Conservation (phyloP, 23 red algal species). For the Cyanidiococcus yangmingshanensis region DNA sequence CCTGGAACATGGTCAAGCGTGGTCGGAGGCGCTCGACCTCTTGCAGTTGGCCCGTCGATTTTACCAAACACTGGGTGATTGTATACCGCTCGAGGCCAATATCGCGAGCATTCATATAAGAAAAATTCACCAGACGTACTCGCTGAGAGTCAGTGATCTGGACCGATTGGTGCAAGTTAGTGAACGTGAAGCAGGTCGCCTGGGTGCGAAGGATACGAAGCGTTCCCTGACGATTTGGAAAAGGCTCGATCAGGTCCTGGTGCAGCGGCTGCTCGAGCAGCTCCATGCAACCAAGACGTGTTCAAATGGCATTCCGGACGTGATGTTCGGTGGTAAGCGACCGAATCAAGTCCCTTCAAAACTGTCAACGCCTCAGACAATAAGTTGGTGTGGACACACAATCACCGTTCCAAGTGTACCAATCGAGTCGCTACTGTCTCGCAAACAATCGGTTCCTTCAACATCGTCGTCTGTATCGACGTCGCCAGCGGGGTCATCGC, state of each 20-base stretch:
- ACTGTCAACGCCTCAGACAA: neutral
- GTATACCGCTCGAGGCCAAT: neutral
- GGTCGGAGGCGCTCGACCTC: neutral
- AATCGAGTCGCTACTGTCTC: neutral
- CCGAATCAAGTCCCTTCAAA: neutral
- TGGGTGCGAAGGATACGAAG: too few relatives aligned
- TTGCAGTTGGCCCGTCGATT: neutral
- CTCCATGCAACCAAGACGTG: neutral
- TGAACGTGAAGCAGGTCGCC: neutral
- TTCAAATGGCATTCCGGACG: neutral
- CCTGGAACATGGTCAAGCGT: conserved; percentile 30
- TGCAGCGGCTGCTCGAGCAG: neutral
- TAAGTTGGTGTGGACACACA: neutral
- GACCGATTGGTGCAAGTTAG: neutral
- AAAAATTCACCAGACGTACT: neutral
- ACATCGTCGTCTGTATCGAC: neutral
- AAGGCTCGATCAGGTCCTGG: neutral
- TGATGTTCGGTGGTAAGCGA: neutral
- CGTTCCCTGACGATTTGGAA: neutral
- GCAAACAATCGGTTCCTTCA: neutral
- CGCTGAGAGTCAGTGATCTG: neutral
- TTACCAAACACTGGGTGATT: neutral
- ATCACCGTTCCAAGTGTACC: neutral
- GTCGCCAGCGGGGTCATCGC: neutral
- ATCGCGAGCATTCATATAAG: neutral